These are phyloP conservation scores for Mycena latifolia DNA, from an alignment of 768 basidiomycete genomes.

Conservation along the genomic window DNA sequence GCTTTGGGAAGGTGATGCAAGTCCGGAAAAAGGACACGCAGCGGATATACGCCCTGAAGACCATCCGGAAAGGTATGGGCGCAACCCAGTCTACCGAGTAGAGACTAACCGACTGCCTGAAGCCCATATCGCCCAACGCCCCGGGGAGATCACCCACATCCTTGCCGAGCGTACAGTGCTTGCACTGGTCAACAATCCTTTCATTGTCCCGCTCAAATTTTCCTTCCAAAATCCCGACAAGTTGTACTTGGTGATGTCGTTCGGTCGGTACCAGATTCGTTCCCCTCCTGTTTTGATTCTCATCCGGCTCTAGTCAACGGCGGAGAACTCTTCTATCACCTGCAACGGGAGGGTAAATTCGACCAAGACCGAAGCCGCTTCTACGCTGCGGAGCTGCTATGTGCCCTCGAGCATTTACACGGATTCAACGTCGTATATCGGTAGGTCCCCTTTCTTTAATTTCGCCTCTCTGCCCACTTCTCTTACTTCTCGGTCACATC, in stretches of 20 bases:
- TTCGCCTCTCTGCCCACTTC: not conserved
- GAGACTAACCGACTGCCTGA: not conserved
- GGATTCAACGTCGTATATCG: conserved; percentile 99
- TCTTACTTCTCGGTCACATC: conserved; percentile 3
- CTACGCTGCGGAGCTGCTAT: conserved; percentile 97
- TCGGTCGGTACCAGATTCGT: conserved; percentile 67
- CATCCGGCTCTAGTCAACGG: conserved; percentile 79
- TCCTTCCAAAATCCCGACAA: conserved; percentile 99
- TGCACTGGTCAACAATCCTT: conserved; percentile 97
- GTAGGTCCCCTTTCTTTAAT: conserved; percentile 53
- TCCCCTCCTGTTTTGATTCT: conserved; percentile 7
- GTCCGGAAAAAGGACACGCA: conserved; percentile 99
- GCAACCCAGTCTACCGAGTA: too few relatives aligned
- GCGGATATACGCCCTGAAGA: conserved; percentile 98
- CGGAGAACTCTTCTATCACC: conserved; percentile 97
- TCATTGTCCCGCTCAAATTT: conserved; percentile 99
- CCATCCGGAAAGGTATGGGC: conserved; percentile 79
- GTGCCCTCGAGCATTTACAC: conserved; percentile 95
- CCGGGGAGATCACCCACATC: conserved; percentile 98
- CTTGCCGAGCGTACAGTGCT: conserved; percentile 97
- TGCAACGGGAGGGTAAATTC: conserved; percentile 97
- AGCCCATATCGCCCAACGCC: conserved; percentile 95
- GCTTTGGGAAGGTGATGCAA: conserved; percentile 99
- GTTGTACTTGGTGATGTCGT: conserved; percentile 97
- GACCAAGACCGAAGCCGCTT: conserved; percentile 94